These are phyloP conservation scores for Suhomyces kilbournensis DNA, from an alignment of 805 yeast genomes.

Conservation along the genomic window DNA sequence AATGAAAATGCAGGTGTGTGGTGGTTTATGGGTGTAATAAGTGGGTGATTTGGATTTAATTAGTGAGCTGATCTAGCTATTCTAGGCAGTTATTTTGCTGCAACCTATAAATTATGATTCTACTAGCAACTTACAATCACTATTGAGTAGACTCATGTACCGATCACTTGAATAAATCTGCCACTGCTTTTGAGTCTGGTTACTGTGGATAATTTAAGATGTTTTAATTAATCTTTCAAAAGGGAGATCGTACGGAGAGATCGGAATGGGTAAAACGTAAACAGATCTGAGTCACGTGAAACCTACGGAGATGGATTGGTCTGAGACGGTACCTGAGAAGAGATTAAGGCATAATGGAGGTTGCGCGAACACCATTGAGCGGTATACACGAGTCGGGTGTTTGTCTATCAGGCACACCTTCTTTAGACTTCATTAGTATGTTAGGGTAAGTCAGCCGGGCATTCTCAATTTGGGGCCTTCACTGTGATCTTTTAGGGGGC, in stretches of 20 bases:
- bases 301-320: background rate
- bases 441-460: background rate
- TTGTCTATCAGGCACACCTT: background rate
- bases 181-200: background rate
- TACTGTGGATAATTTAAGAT: background rate
- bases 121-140: background rate
- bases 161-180: too few species aligned
- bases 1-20: too few species aligned
- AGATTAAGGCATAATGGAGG: background rate
- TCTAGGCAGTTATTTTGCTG: background rate
- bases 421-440: background rate
- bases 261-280: constrained; percentile 2
- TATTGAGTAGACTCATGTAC: too few species aligned
- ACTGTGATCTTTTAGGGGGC: background rate
- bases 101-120: background rate
- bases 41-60: background rate
- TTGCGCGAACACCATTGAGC: background rate
- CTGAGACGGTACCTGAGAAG: background rate
- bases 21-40: background rate
- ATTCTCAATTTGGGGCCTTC: background rate
- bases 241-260: background rate
- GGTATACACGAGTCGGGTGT: background rate
- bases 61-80: background rate
- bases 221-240: background rate
- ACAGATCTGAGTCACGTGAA: background rate